Evolutionary conservation across 768 basidiomycete genomes (phyloP).

Genomic region (Mycena metata): DNA sequence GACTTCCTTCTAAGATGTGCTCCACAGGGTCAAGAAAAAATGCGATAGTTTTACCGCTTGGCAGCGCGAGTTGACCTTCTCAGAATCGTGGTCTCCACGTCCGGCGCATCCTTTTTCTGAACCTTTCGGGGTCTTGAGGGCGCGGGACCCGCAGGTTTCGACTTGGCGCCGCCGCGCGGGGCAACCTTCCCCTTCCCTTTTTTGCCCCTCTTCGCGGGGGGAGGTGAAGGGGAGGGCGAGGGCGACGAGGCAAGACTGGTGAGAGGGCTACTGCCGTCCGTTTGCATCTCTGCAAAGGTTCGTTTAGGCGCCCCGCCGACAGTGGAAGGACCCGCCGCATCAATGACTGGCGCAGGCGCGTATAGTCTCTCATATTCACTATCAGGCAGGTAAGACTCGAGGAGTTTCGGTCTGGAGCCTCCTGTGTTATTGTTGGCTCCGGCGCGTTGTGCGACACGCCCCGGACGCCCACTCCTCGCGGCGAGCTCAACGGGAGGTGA

Average conservation of each 20-base stretch:
- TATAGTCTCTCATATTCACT: not conserved
- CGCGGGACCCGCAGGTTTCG: not conserved
- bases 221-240: not conserved
- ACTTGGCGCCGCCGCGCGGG: not conserved
- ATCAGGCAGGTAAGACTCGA: not conserved
- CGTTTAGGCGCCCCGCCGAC: conserved; percentile 20
- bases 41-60: not conserved
- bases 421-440: not conserved
- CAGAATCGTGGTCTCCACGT: conserved; percentile 7
- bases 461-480: not conserved
- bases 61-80: conserved; percentile 18
- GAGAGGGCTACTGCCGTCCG: conserved; percentile 22
- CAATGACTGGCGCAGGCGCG: not conserved
- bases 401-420: not conserved
- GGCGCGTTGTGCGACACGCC: not conserved
- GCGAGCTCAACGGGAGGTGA: not conserved
- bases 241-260: conserved; percentile 5
- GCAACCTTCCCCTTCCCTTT: conserved; percentile 1
- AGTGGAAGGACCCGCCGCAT: not conserved
- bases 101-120: conserved; percentile 14
- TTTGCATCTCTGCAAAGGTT: conserved; percentile 7
- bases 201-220: conserved; percentile 14
- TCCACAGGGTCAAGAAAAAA: not conserved
- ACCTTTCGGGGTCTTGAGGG: conserved; percentile 9
- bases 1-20: conserved; percentile 12